Percentiles rank a stretch among this genome's conserved stretches.
Evolutionary conservation across 768 basidiomycete genomes (phyloP).

Genomic region (Exsudoporus frostii): DNA sequence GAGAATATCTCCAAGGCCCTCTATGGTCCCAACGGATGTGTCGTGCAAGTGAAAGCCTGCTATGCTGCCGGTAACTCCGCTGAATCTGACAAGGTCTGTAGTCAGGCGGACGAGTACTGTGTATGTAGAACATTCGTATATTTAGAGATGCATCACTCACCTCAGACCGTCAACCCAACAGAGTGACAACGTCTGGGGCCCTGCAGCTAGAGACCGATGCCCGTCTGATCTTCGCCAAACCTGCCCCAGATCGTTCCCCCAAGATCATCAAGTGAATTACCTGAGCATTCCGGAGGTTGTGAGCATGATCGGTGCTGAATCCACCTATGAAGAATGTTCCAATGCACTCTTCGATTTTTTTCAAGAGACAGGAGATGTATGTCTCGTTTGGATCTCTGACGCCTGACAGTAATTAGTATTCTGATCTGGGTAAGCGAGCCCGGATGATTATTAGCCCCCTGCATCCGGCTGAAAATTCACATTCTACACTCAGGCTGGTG

Average conservation of each 20-base stretch:
- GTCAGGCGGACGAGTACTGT: constrained; percentile 51
- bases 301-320: constrained; percentile 51
- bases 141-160: neutral
- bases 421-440: constrained; percentile 37
- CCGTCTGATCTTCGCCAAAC: constrained; percentile 58
- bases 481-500: constrained; percentile 21
- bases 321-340: constrained; percentile 48
- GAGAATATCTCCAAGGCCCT: constrained; percentile 46
- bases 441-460: neutral
- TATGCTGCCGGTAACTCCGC: constrained; percentile 49
- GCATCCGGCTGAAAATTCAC: neutral
- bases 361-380: constrained; percentile 53
- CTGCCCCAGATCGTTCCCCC: constrained; percentile 49
- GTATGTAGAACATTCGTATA: constrained; percentile 35
- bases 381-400: constrained; percentile 7
- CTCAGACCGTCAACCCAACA: constrained; percentile 15
- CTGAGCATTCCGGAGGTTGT: constrained; percentile 36
- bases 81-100: constrained; percentile 49
- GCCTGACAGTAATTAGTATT: constrained; percentile 2
- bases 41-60: constrained; percentile 53
- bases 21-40: constrained; percentile 48
- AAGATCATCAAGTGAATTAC: constrained; percentile 52
- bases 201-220: constrained; percentile 52
- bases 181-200: constrained; percentile 45
- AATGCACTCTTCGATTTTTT: constrained; percentile 43